These are phyloP conservation scores for Sarocladium kiliense DNA, from an alignment of 2,329 filamentous ascomycete genomes.

Conservation along the genomic window DNA sequence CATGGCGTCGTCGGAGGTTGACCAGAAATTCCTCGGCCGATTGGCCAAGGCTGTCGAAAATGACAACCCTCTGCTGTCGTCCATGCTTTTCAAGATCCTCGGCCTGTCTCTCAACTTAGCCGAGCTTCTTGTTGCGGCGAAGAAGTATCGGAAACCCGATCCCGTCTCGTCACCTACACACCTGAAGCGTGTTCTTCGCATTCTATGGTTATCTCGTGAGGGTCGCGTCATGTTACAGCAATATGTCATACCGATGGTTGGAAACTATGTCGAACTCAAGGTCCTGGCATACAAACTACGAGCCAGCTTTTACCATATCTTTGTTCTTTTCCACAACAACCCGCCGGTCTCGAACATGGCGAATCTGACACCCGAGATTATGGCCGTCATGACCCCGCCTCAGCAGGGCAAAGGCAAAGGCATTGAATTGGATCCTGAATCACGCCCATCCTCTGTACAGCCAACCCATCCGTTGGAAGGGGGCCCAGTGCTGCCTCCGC, in stretches of 20 bases:
- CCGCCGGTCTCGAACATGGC: conserved; percentile 65
- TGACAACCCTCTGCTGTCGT: conserved; percentile 73
- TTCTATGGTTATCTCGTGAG: conserved; percentile 92
- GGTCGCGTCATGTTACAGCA: conserved; percentile 82
- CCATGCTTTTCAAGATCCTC: conserved; percentile 83
- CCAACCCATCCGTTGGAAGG: conserved; percentile 48
- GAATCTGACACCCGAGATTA: conserved; percentile 42
- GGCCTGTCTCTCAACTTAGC: conserved; percentile 87
- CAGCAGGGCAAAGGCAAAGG: conserved; percentile 35
- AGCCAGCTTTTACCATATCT: conserved; percentile 94
- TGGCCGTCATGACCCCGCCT: conserved; percentile 30
- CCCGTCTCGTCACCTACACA: conserved; percentile 72
- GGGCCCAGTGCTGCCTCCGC: conserved; percentile 52
- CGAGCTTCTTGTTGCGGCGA: conserved; percentile 74
- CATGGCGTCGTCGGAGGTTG: conserved; percentile 96
- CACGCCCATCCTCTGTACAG: conserved; percentile 40
- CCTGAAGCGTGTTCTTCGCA: conserved; percentile 77
- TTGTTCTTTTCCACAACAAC: conserved; percentile 91
- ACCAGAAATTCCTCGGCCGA: conserved; percentile 92
- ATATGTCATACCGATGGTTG: conserved; percentile 81
- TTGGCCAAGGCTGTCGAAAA: conserved; percentile 75
- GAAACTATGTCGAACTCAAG: conserved; percentile 73
- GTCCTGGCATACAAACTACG: conserved; percentile 88
- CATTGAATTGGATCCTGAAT: conserved; percentile 41
- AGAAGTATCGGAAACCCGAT: conserved; percentile 79